phyloP scores from a whole-genome alignment of 2,329 filamentous ascomycete species.

The Fusarium zealandicum region DNA sequence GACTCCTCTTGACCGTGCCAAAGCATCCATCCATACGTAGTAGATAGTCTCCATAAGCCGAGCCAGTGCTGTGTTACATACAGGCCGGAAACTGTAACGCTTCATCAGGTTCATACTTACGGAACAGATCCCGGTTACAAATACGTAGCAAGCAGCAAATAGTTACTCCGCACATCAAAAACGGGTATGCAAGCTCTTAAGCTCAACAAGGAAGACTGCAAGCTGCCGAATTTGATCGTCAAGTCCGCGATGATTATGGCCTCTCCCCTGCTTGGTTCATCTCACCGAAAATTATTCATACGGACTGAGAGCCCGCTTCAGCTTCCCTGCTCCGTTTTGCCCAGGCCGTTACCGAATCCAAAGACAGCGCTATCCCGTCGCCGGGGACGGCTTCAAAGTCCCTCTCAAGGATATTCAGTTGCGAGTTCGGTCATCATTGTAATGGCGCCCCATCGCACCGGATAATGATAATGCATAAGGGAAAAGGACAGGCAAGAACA shows the following conservation, averaged over 20 bases:
- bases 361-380: slow-evolving; percentile 6
- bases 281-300: no score
- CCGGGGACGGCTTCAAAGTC: slow-evolving; percentile 4
- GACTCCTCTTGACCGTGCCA: no score
- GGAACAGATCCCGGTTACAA: neutral
- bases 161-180: no score
- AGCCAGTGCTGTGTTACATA: neutral
- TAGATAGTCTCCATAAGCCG: neutral
- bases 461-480: neutral
- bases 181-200: slow-evolving; percentile 4
- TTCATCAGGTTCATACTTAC: neutral
- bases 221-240: slow-evolving; percentile 5
- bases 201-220: slow-evolving; percentile 4
- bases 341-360: slow-evolving; percentile 26
- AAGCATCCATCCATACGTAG: no score
- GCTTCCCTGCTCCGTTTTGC: slow-evolving; percentile 23
- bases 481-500: neutral
- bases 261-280: neutral
- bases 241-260: neutral
- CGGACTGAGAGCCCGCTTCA: slow-evolving; percentile 7
- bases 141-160: no score
- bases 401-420: slow-evolving; percentile 7
- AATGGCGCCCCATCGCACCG: neutral
- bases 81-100: neutral
- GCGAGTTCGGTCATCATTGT: neutral